Conservation (phyloP, 2,329 filamentous ascomycete genomes). For the Pseudopyricularia javanii region DNA sequence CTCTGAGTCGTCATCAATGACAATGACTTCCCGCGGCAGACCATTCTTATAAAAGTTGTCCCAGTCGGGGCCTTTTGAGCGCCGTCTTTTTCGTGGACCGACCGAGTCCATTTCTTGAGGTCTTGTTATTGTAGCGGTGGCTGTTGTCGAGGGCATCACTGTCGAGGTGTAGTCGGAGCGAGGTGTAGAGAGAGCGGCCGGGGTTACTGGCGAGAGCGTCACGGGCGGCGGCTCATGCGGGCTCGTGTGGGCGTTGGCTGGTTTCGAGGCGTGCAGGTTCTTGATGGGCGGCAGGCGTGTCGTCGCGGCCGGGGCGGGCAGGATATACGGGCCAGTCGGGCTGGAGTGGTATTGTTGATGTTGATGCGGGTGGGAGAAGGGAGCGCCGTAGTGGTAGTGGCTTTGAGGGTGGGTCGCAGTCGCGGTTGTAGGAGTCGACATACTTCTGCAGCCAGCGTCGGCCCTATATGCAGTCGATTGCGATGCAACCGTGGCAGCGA, state of each 20-base stretch:
- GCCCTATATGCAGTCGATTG: neutral
- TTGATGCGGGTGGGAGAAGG: conserved; percentile 39
- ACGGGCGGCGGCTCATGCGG: neutral
- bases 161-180: conserved; percentile 15
- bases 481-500: neutral
- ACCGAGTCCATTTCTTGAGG: conserved; percentile 9
- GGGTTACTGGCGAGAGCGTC: neutral
- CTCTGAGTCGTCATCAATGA: conserved; percentile 61
- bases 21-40: conserved; percentile 71
- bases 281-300: neutral
- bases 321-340: conserved; percentile 19
- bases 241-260: neutral
- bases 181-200: conserved; percentile 9
- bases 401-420: conserved; percentile 56
- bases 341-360: conserved; percentile 25
- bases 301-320: neutral
- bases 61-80: conserved; percentile 62
- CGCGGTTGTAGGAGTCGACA: conserved; percentile 74
- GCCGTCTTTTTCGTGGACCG: conserved; percentile 36
- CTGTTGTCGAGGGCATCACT: conserved; percentile 11
- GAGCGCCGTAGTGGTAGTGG: conserved; percentile 55
- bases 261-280: neutral
- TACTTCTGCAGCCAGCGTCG: conserved; percentile 17
- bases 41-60: conserved; percentile 72
- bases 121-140: conserved; percentile 16